A percentile compares a stretch with the other conserved stretches of the same genome.
phyloP scores from a whole-genome alignment of 352 stramenopile species.

The Thalassiosira livingstoniorum region DNA sequence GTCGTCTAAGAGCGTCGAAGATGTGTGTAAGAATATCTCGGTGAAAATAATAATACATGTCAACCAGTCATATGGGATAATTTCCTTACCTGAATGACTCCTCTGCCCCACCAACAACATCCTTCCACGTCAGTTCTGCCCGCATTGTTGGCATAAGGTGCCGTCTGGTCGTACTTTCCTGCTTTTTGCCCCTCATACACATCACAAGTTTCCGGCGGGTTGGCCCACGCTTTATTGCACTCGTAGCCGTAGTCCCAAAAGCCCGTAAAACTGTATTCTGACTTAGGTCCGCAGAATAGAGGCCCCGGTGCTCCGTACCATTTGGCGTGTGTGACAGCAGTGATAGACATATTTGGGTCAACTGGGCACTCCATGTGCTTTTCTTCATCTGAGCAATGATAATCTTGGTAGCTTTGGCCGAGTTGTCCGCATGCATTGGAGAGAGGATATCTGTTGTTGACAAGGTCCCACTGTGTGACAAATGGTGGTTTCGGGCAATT shows the following conservation, averaged over 20 bases:
- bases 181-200: conserved; percentile 50
- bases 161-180: conserved; percentile 45
- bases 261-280: conserved; percentile 53
- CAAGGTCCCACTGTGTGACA: not conserved
- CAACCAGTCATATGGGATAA: too few relatives aligned
- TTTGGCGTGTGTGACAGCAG: conserved; percentile 62
- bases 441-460: not conserved
- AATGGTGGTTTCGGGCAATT: too few relatives aligned
- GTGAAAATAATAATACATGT: too few relatives aligned
- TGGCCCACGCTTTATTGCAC: conserved; percentile 45
- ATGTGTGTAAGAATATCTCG: too few relatives aligned
- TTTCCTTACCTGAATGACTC: conserved; percentile 47
- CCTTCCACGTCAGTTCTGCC: conserved; percentile 61
- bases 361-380: conserved; percentile 65
- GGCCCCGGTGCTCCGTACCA: conserved; percentile 60
- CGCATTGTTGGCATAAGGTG: conserved; percentile 24
- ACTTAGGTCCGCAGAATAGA: conserved; percentile 62
- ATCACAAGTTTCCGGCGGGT: conserved; percentile 44
- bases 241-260: conserved; percentile 57
- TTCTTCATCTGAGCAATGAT: conserved; percentile 62
- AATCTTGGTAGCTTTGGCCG: conserved; percentile 62
- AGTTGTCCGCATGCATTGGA: conserved; percentile 69
- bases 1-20: too few relatives aligned
- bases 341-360: conserved; percentile 62
- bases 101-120: conserved; percentile 50